phyloP scores from a whole-genome alignment of 495 filamentous ascomycete genomes.

The Daldinia concentrica region DNA sequence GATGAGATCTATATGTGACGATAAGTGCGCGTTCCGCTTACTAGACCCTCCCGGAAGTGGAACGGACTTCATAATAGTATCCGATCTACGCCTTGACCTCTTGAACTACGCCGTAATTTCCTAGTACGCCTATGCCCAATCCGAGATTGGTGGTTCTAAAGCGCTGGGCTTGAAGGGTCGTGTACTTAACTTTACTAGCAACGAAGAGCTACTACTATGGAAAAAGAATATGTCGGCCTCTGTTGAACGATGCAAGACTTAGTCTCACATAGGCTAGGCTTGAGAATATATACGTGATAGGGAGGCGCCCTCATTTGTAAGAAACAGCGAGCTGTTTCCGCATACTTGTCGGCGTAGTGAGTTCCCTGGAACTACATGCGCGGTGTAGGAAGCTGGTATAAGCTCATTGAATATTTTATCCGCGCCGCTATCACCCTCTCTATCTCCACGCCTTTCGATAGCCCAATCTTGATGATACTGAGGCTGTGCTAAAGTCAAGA shows the following conservation, averaged over 20 bases:
- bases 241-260: background rate
- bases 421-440: slow-evolving; percentile 48
- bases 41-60: background rate
- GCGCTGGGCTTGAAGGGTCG: background rate
- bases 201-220: background rate
- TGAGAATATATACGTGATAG: background rate
- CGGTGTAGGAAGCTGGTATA: slow-evolving; percentile 39
- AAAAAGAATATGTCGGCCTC: background rate
- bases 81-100: background rate
- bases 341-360: slow-evolving; percentile 49
- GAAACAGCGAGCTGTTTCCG: slow-evolving; percentile 4
- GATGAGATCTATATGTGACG: background rate
- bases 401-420: slow-evolving; percentile 41
- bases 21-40: background rate
- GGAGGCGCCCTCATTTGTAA: too few relatives aligned
- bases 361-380: slow-evolving; percentile 44
- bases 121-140: background rate
- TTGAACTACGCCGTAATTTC: background rate
- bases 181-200: background rate
- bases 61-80: background rate
- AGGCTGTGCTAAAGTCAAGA: background rate
- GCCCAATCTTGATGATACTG: slow-evolving; percentile 12
- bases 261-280: background rate
- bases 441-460: slow-evolving; percentile 46
- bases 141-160: background rate